These are phyloP conservation scores for Fusarium clavum DNA, from an alignment of 2,329 filamentous ascomycete genomes.

Conservation along the genomic window DNA sequence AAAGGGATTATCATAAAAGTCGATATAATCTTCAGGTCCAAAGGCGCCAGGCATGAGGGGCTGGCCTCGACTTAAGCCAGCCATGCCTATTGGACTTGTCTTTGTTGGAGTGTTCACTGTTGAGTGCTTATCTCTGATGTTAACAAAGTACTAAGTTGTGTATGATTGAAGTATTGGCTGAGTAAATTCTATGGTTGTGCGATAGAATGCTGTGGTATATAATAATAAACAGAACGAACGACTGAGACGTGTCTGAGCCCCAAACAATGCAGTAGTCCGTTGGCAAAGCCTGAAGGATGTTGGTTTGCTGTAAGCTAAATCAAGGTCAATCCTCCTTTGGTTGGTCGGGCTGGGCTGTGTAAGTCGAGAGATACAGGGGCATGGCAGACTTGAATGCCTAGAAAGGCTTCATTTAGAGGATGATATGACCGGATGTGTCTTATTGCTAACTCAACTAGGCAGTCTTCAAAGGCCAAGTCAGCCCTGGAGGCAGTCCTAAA, in stretches of 20 bases:
- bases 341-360: constrained; percentile 4
- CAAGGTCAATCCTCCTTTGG: not conserved
- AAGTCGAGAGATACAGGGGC: not conserved
- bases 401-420: not conserved
- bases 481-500: constrained; percentile 22
- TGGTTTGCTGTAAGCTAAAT: constrained; percentile 10
- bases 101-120: not conserved
- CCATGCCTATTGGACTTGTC: constrained; percentile 4
- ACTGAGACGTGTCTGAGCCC: not conserved
- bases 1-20: constrained; percentile 48
- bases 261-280: constrained; percentile 1
- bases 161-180: constrained; percentile 6
- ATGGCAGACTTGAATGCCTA: not conserved
- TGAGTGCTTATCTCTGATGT: not conserved
- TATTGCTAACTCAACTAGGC: constrained; percentile 24
- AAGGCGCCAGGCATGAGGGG: constrained; percentile 48
- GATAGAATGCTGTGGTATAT: constrained; percentile 11
- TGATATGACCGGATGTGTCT: constrained; percentile 1
- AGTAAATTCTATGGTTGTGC: not conserved
- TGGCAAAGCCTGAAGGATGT: constrained; percentile 1
- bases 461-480: constrained; percentile 24
- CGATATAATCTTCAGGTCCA: constrained; percentile 47
- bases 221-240: constrained; percentile 17
- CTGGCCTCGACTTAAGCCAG: constrained; percentile 27
- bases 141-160: not conserved